Evolutionary conservation across 2,329 filamentous ascomycete species (phyloP), one percentile per base, ranked within the genome.

Genomic region (Fonsecaea monophora): DNA sequence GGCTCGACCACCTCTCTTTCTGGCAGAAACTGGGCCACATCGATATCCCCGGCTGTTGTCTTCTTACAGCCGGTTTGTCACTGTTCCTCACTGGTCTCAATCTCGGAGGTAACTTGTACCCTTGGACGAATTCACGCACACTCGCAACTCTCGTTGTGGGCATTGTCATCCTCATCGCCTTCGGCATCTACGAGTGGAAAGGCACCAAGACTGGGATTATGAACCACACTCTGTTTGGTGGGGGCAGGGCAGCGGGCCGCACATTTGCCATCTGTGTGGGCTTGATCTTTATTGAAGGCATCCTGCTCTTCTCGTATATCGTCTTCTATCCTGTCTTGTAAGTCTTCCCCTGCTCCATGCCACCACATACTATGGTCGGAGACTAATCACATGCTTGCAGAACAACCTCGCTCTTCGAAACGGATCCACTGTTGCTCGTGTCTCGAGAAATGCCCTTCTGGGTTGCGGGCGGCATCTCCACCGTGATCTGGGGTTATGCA

Each of bases 141-240:
- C 38, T 71, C 2, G 60, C 53, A 8, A 66, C 68, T 12, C 45
- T 71, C 1, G 35, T 70, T 18, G 18, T 69, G 10, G 70, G 70
- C 2, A 59, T 66, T n/a, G 57, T 69, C 37, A 57, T 71, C 18
- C 60, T 71, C 13, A 63, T 70, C 34, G 58, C 38, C 3, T 71
- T 71, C 40, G 70, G 68, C 8, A 9, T 68, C n/a, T 71, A 69
- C 12, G 70, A 71, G 53, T 70, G 68, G 68, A 68, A 70, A 48
- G 70, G 65, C 9, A 71, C 70, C 40, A 55, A 53, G 34, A 67
- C 58, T 2, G 70, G 70, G 1, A 70, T 71, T 25, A 54, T 71
- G 40, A 63, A 71, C 30, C 70, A 71, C 53, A 68, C 68, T 9
- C 55, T 71, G 2, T 71, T 71, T 62, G 42, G 53, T 48, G 66